Evolutionary conservation across 1,284 basidiomycete genomes (phyloP).

Genomic region (Ustilago nuda): DNA sequence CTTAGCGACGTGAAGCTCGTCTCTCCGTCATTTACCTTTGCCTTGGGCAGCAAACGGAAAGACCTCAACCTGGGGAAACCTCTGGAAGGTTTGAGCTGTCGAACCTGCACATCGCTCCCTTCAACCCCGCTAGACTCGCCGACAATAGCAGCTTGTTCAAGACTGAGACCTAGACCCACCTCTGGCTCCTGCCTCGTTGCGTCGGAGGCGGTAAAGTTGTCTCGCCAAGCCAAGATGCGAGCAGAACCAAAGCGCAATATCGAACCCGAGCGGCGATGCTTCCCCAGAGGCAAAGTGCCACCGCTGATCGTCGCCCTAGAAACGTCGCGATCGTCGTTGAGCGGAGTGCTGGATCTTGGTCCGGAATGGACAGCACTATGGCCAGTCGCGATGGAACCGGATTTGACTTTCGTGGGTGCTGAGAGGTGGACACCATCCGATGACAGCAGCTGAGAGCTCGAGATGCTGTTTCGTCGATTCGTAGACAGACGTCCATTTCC

Average conservation of each 20-base stretch:
- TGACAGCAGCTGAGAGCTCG: slow-evolving; percentile 12
- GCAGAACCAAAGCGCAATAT: slow-evolving; percentile 24
- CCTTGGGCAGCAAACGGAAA: slow-evolving; percentile 14
- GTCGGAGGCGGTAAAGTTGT: slow-evolving; percentile 5
- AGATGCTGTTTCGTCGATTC: slow-evolving; percentile 19
- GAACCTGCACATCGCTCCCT: not conserved
- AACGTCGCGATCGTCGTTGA: not conserved
- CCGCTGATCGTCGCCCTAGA: not conserved
- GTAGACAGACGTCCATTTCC: not conserved
- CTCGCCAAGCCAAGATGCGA: slow-evolving; percentile 26
- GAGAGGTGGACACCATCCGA: not conserved
- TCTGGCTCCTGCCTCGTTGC: not conserved
- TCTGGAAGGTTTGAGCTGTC: slow-evolving; percentile 4
- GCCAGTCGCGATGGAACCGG: not conserved
- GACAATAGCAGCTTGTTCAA: not conserved
- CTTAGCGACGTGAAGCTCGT: not conserved
- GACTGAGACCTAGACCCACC: slow-evolving; percentile 18
- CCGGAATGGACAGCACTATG: not conserved
- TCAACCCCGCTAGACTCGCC: not conserved
- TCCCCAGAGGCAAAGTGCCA: not conserved
- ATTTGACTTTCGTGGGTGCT: not conserved
- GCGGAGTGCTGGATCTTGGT: not conserved
- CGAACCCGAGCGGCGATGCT: slow-evolving; percentile 38
- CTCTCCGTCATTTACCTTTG: not conserved
- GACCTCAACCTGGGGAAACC: slow-evolving; percentile 24